Evolutionary conservation across 441 rosid genomes (phyloP), one percentile per base, ranked within the genome.

Genomic region (Brassica balearica): DNA sequence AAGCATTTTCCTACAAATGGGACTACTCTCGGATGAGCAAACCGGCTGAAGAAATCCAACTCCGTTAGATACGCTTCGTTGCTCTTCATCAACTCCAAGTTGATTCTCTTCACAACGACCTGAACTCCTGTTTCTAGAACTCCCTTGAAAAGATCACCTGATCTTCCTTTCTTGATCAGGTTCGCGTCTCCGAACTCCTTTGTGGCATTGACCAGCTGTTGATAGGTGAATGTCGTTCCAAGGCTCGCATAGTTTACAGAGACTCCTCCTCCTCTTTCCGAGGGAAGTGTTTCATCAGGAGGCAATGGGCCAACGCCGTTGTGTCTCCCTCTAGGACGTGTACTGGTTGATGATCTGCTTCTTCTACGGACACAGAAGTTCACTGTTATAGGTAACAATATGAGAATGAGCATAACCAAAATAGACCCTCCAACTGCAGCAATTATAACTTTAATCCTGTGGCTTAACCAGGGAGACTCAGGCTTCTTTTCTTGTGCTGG

Each of bases 1-100:
- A 86, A 84, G 87, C 90, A 88, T 34, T 86, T 85, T 14, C 95
- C 95, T 59, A 90, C 29, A 6, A 90, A 84, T 1, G 90, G 90
- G 14, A 86, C 86, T 64, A 90, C 72, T 77, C 91, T 85, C 11
- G 83, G 69, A 72, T 86, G 87, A 55, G 88, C 84, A 78, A 84
- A 79, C 78, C 86, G 85, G 80, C 87, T 73, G 71, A 85, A 86
- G 46, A 85, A 71, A 32, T 88, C 90, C 80, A 90, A 27, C 74
- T 90, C 94, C 15, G 73, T 74, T 43, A 68, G 69, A 68, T 74
- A 83, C 0, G 81, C 69, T 73, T 88, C 92, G 8, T 12, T 73
- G 77, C 81, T 86, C 80, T 73, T 83, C 56, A 78, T 58, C 9
- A 86, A 55, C 36, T 65, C 82, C 82, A 80, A 60, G 80, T 80